Evolutionary conservation across 257 asterid genomes (phyloP).

Genomic region (Eustoma russellianum): DNA sequence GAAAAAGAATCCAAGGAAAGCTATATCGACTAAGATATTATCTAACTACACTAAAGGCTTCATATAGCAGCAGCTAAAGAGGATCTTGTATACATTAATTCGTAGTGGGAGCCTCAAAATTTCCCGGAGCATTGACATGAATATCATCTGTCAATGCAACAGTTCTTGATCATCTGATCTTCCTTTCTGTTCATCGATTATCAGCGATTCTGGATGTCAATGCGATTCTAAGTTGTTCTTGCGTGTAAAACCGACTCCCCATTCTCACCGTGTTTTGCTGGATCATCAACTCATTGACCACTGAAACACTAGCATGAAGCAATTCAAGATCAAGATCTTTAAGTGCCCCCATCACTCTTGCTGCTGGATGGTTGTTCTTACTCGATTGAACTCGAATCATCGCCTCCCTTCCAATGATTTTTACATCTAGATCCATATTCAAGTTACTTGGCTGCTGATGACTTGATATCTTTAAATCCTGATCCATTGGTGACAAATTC

Average conservation of each 20-base stretch:
- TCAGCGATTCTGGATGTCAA: conserved; percentile 45
- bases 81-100: conserved; percentile 9
- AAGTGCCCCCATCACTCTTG: conserved; percentile 63
- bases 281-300: conserved; percentile 73
- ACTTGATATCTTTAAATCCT: conserved; percentile 11
- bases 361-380: conserved; percentile 79
- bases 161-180: not conserved
- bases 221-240: conserved; percentile 61
- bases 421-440: conserved; percentile 52
- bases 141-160: conserved; percentile 5
- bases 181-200: conserved; percentile 18
- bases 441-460: conserved; percentile 1
- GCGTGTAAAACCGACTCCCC: conserved; percentile 51
- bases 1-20: not conserved
- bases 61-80: conserved; percentile 1
- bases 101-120: conserved; percentile 18
- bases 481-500: conserved; percentile 12
- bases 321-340: conserved; percentile 58
- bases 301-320: conserved; percentile 71
- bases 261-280: conserved; percentile 76
- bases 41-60: conserved; percentile 3
- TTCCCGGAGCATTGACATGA: conserved; percentile 11
- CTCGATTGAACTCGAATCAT: conserved; percentile 61
- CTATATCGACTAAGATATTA: conserved; percentile 9
- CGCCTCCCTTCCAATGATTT: conserved; percentile 66